Conservation (phyloP, 176 grass and related monocot species). For the Raddia guianensis region DNA sequence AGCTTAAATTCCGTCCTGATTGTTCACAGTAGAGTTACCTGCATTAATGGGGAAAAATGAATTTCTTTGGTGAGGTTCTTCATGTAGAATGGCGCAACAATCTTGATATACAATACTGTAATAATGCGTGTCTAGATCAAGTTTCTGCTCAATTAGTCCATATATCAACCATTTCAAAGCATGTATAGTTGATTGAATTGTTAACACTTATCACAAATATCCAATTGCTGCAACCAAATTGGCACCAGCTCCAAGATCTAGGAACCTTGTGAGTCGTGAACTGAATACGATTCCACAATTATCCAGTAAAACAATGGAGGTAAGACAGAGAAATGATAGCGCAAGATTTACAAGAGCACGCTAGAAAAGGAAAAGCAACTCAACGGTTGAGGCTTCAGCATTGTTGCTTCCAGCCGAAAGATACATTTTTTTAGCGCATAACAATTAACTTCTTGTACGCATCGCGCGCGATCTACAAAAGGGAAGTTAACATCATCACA, state of each 20-base stretch:
- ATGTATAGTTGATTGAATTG: not conserved
- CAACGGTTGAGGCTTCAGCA: not conserved
- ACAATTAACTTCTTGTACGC: not conserved
- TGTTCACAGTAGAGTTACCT: constrained; percentile 18
- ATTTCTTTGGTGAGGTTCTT: not conserved
- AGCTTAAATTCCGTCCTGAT: not conserved
- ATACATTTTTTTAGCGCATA: not conserved
- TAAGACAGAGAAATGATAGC: not conserved
- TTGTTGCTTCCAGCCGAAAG: not conserved
- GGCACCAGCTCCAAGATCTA: constrained; percentile 11
- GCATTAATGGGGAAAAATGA: not conserved
- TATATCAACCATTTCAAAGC: not conserved
- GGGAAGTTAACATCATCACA: not conserved
- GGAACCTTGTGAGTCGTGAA: not conserved
- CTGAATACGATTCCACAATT: not conserved
- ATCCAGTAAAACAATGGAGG: not conserved
- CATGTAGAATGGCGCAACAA: not conserved
- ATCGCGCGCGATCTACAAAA: not conserved
- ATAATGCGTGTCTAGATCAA: not conserved
- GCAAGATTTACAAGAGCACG: not conserved
- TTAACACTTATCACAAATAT: not conserved
- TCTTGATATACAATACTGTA: not conserved
- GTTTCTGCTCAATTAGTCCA: not conserved
- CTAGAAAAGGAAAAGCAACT: not conserved
- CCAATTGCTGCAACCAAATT: not conserved